phyloP scores from a whole-genome alignment of 2,329 filamentous ascomycete species.

The Cadophora luteo-olivacea region DNA sequence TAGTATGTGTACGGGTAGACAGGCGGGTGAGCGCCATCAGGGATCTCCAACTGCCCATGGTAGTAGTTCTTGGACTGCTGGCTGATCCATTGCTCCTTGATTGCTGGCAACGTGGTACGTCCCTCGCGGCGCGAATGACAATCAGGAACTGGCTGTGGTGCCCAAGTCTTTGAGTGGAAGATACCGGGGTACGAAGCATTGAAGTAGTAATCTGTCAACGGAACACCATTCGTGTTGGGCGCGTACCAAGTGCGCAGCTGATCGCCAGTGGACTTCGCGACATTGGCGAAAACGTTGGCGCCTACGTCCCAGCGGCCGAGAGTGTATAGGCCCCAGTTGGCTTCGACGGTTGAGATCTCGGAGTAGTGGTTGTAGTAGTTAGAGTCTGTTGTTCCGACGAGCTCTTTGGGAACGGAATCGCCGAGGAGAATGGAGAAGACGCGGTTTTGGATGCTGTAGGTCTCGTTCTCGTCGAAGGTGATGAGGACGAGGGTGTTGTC shows the following conservation, averaged over 20 bases:
- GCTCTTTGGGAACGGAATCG: constrained; percentile 70
- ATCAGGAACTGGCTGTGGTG: constrained; percentile 47
- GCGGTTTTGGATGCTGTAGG: constrained; percentile 70
- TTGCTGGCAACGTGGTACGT: constrained; percentile 41
- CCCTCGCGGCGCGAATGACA: constrained; percentile 37
- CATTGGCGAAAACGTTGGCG: constrained; percentile 70
- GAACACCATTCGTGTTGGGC: constrained; percentile 18
- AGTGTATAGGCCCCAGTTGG: constrained; percentile 72
- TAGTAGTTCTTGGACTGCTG: constrained; percentile 41
- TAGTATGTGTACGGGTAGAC: constrained; percentile 30
- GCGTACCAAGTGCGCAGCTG: constrained; percentile 41
- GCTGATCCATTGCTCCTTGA: constrained; percentile 41
- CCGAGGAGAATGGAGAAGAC: constrained; percentile 76
- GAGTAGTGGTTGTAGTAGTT: constrained; percentile 79
- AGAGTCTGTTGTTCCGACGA: constrained; percentile 71
- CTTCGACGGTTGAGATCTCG: constrained; percentile 67
- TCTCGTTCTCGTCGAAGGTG: constrained; percentile 81
- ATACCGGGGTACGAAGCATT: constrained; percentile 54
- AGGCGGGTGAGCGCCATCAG: constrained; percentile 42
- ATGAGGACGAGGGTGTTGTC: constrained; percentile 76
- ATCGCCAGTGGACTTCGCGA: constrained; percentile 68
- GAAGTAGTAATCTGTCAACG: constrained; percentile 48
- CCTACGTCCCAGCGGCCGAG: constrained; percentile 76
- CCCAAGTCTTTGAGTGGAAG: constrained; percentile 42
- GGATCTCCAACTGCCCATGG: constrained; percentile 41